Conservation (phyloP, 352 stramenopile species). For the Hyaloperonospora arabidopsidis region DNA sequence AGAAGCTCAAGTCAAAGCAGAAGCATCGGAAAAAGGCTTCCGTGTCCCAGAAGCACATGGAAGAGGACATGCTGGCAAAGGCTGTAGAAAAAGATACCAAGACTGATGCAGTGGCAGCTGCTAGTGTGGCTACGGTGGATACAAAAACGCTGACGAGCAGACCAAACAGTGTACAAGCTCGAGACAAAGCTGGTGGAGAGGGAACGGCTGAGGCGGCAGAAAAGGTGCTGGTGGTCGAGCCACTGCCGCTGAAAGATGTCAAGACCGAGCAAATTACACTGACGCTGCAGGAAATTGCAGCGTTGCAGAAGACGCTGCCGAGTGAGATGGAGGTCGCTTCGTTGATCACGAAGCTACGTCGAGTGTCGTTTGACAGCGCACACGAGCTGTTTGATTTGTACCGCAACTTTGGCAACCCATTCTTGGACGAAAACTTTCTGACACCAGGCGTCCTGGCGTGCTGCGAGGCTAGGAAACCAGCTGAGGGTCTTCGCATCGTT, state of each 20-base stretch:
- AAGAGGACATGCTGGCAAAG: slow-evolving; percentile 31
- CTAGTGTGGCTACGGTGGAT: neutral
- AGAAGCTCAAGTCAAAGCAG: slow-evolving; percentile 5
- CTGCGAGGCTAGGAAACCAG: slow-evolving; percentile 66
- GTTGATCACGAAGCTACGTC: slow-evolving; percentile 51
- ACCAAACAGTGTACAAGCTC: slow-evolving; percentile 2
- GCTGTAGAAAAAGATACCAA: slow-evolving; percentile 16
- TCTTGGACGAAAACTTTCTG: slow-evolving; percentile 74
- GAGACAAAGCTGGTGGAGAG: neutral
- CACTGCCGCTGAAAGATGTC: slow-evolving; percentile 29
- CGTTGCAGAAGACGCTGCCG: slow-evolving; percentile 67
- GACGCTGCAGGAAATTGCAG: slow-evolving; percentile 64
- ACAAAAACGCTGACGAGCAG: slow-evolving; percentile 12
- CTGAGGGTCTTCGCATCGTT: slow-evolving; percentile 68
- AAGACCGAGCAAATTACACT: slow-evolving; percentile 61
- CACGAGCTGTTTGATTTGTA: slow-evolving; percentile 80
- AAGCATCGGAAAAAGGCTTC: slow-evolving; percentile 20
- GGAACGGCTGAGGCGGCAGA: slow-evolving; percentile 5
- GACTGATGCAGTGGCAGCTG: slow-evolving; percentile 3
- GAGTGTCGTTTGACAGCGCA: slow-evolving; percentile 66
- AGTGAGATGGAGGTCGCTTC: slow-evolving; percentile 54
- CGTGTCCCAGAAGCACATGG: slow-evolving; percentile 25
- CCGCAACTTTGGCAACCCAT: slow-evolving; percentile 80
- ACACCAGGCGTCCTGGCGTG: slow-evolving; percentile 71
- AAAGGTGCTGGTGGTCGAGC: slow-evolving; percentile 18